These are phyloP conservation scores for Candolleomyces efflorescens DNA, from an alignment of 768 basidiomycete species.

Conservation along the genomic window DNA sequence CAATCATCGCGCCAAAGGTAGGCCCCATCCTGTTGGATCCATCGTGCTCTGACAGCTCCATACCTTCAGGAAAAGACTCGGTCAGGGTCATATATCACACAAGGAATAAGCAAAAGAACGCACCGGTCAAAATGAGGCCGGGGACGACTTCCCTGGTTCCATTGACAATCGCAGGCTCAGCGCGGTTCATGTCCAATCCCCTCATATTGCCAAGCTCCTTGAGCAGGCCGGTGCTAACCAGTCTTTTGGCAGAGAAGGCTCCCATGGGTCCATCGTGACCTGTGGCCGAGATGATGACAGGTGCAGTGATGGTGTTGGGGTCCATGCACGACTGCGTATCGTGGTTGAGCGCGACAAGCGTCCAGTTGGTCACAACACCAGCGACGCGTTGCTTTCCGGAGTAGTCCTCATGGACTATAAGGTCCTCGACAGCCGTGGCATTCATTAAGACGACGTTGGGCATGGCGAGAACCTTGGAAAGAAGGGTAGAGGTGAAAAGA, in stretches of 20 bases:
- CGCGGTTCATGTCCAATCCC: conserved; percentile 75
- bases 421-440: conserved; percentile 78
- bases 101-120: conserved; percentile 20
- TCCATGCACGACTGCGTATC: conserved; percentile 79
- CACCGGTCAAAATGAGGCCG: conserved; percentile 70
- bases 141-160: conserved; percentile 73
- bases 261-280: conserved; percentile 82
- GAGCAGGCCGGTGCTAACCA: conserved; percentile 69
- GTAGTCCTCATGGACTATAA: conserved; percentile 64
- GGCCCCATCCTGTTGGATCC: conserved; percentile 76
- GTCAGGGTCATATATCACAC: conserved; percentile 4
- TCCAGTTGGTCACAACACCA: conserved; percentile 51
- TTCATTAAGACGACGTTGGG: conserved; percentile 75
- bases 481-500: conserved; percentile 72
- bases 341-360: conserved; percentile 53
- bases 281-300: conserved; percentile 65
- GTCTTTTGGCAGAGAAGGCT: conserved; percentile 75
- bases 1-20: conserved; percentile 80
- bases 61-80: conserved; percentile 40
- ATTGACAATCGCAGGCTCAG: conserved; percentile 80
- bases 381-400: conserved; percentile 45
- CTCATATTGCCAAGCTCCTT: conserved; percentile 78
- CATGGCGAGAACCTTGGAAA: conserved; percentile 64
- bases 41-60: conserved; percentile 82
- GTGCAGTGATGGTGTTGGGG: conserved; percentile 79